A percentile compares a stretch with the other conserved stretches of the same genome.
phyloP scores from a whole-genome alignment of 2,329 filamentous ascomycete genomes.

The Ilyonectria robusta region DNA sequence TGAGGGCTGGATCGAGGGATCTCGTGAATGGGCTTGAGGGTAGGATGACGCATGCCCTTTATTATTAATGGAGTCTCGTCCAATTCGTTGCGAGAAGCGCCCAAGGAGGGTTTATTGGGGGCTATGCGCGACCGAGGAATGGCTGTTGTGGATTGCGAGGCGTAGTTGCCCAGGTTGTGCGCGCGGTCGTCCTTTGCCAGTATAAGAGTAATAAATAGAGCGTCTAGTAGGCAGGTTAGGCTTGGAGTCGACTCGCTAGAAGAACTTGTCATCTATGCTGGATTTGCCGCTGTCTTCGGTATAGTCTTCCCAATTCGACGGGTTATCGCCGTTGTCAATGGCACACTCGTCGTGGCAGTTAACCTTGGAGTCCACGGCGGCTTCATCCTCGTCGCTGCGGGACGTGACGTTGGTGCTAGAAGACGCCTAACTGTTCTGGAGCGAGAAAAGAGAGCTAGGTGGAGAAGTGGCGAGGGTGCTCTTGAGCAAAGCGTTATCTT shows the following conservation, averaged over 20 bases:
- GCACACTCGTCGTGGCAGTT: conserved; percentile 91
- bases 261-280: conserved; percentile 86
- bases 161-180: conserved; percentile 76
- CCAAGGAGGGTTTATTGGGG: conserved; percentile 60
- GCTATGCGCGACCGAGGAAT: conserved; percentile 73
- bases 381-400: conserved; percentile 72
- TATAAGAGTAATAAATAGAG: conserved; percentile 90
- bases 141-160: conserved; percentile 77
- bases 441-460: conserved; percentile 57
- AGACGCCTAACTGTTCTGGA: conserved; percentile 82
- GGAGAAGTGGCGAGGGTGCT: conserved; percentile 64
- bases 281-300: conserved; percentile 87
- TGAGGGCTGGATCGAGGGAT: conserved; percentile 76
- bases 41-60: conserved; percentile 68
- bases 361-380: conserved; percentile 68
- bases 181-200: conserved; percentile 84
- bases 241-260: conserved; percentile 92
- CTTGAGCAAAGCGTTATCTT: conserved; percentile 83
- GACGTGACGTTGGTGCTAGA: conserved; percentile 82
- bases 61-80: conserved; percentile 76
- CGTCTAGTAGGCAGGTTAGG: conserved; percentile 87
- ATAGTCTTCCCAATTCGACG: conserved; percentile 74
- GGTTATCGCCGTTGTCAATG: conserved; percentile 79
- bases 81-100: conserved; percentile 69
- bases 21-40: conserved; percentile 70